Percentiles rank a stretch among this genome's conserved stretches.
phyloP scores from a whole-genome alignment of 2,329 filamentous ascomycete species.

The Aureobasidium sp. region DNA sequence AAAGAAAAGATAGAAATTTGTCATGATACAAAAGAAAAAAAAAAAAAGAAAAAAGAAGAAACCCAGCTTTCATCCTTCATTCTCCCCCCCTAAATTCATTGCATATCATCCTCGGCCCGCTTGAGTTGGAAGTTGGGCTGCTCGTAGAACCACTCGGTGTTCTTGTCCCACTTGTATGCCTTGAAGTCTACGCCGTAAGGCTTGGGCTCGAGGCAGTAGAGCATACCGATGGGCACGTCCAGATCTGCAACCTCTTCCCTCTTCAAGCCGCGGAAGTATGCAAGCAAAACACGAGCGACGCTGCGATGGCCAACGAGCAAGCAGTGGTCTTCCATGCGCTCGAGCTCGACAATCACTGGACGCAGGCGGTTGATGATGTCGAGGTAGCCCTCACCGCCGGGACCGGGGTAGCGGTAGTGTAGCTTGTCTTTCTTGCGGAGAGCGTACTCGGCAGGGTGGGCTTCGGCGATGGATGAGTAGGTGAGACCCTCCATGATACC shows the following conservation, averaged over 20 bases:
- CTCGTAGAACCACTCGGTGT: conserved; percentile 71
- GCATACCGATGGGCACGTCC: conserved; percentile 84
- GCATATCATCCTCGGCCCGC: conserved; percentile 39
- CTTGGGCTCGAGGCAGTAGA: conserved; percentile 94
- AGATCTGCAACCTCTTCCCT: conserved; percentile 88
- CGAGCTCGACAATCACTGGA: conserved; percentile 92
- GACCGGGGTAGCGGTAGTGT: conserved; percentile 87
- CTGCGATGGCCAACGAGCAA: conserved; percentile 88
- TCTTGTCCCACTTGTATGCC: conserved; percentile 81
- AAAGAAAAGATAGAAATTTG: not conserved
- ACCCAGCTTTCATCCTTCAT: not conserved
- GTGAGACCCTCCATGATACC: conserved; percentile 92
- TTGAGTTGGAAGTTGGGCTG: conserved; percentile 74
- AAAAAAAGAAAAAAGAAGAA: not conserved
- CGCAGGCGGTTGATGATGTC: conserved; percentile 93
- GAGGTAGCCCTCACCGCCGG: conserved; percentile 76
- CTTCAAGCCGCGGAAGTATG: conserved; percentile 91
- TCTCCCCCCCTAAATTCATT: conserved; percentile 7
- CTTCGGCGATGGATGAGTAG: conserved; percentile 77
- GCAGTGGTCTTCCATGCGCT: conserved; percentile 93
- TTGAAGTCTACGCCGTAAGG: conserved; percentile 97
- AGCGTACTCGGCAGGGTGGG: conserved; percentile 70
- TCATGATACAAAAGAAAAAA: not conserved
- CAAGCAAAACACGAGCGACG: conserved; percentile 82
- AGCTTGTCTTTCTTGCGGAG: conserved; percentile 80